phyloP scores from a whole-genome alignment of 2,329 filamentous ascomycete species.

The Diatrype stigma region DNA sequence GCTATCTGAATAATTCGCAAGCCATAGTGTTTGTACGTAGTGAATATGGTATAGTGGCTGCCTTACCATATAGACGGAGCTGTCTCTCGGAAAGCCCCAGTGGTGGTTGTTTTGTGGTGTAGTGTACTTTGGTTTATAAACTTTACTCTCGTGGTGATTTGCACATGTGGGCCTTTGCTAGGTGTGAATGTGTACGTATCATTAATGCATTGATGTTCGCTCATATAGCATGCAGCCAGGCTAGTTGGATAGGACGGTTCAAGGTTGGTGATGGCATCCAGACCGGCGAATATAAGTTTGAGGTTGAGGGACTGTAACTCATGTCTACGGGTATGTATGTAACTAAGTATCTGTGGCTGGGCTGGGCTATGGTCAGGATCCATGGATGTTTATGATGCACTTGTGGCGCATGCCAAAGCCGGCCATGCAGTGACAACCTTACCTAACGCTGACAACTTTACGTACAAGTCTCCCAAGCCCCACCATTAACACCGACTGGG shows the following conservation, averaged over 20 bases:
- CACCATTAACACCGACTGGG: background rate
- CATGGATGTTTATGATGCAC: too few relatives aligned
- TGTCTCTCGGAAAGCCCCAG: too few relatives aligned
- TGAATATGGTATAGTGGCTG: background rate
- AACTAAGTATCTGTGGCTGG: background rate
- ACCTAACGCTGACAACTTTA: background rate
- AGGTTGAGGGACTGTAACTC: background rate
- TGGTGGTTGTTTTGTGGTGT: too few relatives aligned
- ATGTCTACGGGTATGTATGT: background rate
- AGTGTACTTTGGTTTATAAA: too few relatives aligned
- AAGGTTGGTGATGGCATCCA: too few relatives aligned
- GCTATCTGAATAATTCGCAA: too few relatives aligned
- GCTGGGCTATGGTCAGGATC: background rate
- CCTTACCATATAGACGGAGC: constrained; percentile 3
- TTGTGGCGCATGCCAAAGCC: background rate
- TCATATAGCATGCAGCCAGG: background rate
- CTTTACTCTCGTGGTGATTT: too few relatives aligned
- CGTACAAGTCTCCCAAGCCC: too few relatives aligned
- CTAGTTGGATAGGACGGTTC: too few relatives aligned
- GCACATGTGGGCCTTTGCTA: too few relatives aligned
- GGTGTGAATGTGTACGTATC: too few relatives aligned
- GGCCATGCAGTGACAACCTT: constrained; percentile 4
- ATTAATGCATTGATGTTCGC: background rate
- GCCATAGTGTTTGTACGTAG: background rate
- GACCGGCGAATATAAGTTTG: too few relatives aligned